phyloP scores from a whole-genome alignment of 495 filamentous ascomycete genomes.

The Aspergillus homomorphus region DNA sequence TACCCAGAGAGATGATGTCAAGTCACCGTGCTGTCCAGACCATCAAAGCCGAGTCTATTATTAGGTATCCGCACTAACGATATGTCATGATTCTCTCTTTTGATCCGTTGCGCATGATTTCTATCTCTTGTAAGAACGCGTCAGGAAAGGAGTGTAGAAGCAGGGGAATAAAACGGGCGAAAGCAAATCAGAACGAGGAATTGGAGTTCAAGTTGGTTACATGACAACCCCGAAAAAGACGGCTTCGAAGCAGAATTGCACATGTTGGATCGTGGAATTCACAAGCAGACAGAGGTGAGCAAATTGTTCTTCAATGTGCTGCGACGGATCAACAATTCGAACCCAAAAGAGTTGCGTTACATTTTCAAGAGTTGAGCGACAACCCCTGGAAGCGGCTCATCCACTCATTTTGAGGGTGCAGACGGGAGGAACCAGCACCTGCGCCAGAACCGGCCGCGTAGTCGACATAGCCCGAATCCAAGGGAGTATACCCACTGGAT shows the following conservation, averaged over 20 bases:
- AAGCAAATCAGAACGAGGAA: conserved; percentile 6
- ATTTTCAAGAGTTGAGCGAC: conserved; percentile 47
- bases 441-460: conserved; percentile 25
- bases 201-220: conserved; percentile 8
- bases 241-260: conserved; percentile 5
- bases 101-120: conserved; percentile 27
- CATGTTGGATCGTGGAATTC: neutral
- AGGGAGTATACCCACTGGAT: conserved; percentile 27
- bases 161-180: conserved; percentile 7
- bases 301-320: conserved; percentile 5
- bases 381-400: conserved; percentile 46
- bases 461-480: conserved; percentile 38
- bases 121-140: conserved; percentile 21
- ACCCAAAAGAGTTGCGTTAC: neutral
- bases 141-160: conserved; percentile 16
- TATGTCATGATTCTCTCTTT: conserved; percentile 26
- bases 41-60: conserved; percentile 28
- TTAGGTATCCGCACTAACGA: conserved; percentile 32
- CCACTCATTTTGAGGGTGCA: conserved; percentile 46
- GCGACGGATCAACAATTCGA: neutral
- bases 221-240: neutral
- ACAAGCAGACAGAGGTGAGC: neutral
- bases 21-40: conserved; percentile 9
- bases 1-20: neutral
- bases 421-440: conserved; percentile 29